Base-by-base conservation (phyloP, 2,329 filamentous ascomycete genomes). In the Pseudogymnoascus sp. region DNA sequence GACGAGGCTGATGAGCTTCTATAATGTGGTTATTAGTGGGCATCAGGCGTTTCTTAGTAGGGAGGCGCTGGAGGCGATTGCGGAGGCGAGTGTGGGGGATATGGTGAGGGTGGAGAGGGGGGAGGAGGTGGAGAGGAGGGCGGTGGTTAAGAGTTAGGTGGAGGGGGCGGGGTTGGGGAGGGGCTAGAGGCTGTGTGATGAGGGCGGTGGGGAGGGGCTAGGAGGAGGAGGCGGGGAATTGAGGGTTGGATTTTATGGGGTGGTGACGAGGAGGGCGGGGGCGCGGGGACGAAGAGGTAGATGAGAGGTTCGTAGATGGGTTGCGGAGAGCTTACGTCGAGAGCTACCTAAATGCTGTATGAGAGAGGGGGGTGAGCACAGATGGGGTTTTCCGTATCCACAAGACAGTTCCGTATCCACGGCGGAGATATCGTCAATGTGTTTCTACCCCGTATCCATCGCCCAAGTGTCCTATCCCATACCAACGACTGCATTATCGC, bases 11-110 rank as follows among this genome's bases (percentile, higher is more conserved):
- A 83, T 86, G 74, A 88, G 85, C 0, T 89, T 89, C 69, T 86
- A 81, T 65, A 89, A 89, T 66, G 86, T 87, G 3, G 72, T 89
- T 50, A 76, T 89, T 65, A 86, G 82, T 67, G 86, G 86, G 0
- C 87, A 89, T 68, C 87, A 89, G 76, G 87, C 84, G 1, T 89
- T 89, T 75, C 87, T 89, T 69, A 89, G 86, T 4, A 76, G 82
- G 35, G 86, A 89, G 74, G 87, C 87, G 0, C 74, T 89, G 60
- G 76, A 76, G 7, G 85, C 87, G 74, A 89, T 89, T 68, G 81
- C 86, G 1, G 79, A 82, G 53, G 81, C 78, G 62, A 88, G 85
- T 1, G 69, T 88, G 65, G 73, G 75, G 63, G 88, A 88, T 71
- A 70, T 87, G 3, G 76, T 57, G n/a, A 21, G 1, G 50, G 28